Evolutionary conservation across 306 rosid genomes (phyloP).

Genomic region (Fragaria nilgerrensis): DNA sequence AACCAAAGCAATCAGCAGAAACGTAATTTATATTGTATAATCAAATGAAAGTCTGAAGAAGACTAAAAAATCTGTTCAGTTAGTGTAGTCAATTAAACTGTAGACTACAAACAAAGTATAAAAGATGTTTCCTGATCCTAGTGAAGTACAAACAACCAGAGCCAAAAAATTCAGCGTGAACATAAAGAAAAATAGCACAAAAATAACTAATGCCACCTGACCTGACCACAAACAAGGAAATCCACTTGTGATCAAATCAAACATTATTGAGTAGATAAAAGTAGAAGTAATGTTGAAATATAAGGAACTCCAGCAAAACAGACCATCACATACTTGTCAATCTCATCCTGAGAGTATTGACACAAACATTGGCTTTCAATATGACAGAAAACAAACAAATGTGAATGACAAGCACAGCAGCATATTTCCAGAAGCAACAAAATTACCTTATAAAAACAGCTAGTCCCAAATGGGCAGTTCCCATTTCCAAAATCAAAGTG

Average conservation of each 20-base stretch:
- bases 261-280: background rate
- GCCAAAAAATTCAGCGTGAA: background rate
- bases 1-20: background rate
- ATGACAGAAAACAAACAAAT: background rate
- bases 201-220: background rate
- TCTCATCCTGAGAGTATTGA: background rate
- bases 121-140: background rate
- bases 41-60: background rate
- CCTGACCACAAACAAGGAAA: background rate
- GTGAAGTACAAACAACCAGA: background rate
- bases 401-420: background rate
- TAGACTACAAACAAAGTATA: background rate
- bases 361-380: background rate
- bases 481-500: slow-evolving; percentile 97
- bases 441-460: slow-evolving; percentile 96
- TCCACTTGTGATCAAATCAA: background rate
- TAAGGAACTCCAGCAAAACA: background rate
- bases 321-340: background rate
- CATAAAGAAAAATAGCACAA: background rate
- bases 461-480: slow-evolving; percentile 92
- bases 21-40: background rate
- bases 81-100: background rate
- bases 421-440: background rate
- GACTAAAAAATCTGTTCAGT: background rate
- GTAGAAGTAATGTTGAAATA: background rate